Evolutionary conservation across 2,329 filamentous ascomycete genomes (phyloP), one percentile per base, ranked within the genome.

Genomic region (Plenodomus tracheiphilus): DNA sequence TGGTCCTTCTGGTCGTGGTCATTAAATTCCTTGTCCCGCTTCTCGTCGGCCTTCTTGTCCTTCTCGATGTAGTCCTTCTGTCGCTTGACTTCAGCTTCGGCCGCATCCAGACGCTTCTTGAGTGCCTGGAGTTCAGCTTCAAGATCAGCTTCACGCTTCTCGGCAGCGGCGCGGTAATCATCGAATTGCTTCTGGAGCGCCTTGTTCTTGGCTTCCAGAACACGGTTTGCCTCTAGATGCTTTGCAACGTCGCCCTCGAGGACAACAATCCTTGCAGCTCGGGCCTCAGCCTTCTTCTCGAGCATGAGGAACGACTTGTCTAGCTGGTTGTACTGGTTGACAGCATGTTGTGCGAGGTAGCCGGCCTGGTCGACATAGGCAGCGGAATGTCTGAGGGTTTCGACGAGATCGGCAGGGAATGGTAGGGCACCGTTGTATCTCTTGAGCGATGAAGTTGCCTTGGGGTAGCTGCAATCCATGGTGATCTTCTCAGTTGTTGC

Each of bases 161-260:
- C 19, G 13, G 44, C 38, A 10, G 21, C 19, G 11, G 35, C 16
- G 16, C 39, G 45, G 13, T 41, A 19, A 9, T 42, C 32, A 3
- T 13, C 16, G 15, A 47, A 11, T 13, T 47, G 30, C 30, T 47
- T 58, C 43, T 52, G 46, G 25, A 53, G 39, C n/a, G 38, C 53
- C 11, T 35, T 43, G 20, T 52, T 48, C 3, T 43, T 22, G 18
- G 18, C 35, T 18, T 48, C 48, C 8, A 54, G 39, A 19, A 49
- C 30, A 10, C 25, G 15, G 22, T 47, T 47, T 4, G 30, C 34
- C 17, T 32, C 20, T 8, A 13, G 8, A 2, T 38, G 30, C 13
- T 22, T 16, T 11, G 8, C 22, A 19, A 28, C 21, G 18, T 47
- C 39, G 13, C 21, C 39, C 30, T 47, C 39, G 20, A 47, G 39